A percentile compares a stretch with the other conserved stretches of the same genome.
phyloP scores from a whole-genome alignment of 1,139 yeast genomes.

The Debaryomyces fabryi region DNA sequence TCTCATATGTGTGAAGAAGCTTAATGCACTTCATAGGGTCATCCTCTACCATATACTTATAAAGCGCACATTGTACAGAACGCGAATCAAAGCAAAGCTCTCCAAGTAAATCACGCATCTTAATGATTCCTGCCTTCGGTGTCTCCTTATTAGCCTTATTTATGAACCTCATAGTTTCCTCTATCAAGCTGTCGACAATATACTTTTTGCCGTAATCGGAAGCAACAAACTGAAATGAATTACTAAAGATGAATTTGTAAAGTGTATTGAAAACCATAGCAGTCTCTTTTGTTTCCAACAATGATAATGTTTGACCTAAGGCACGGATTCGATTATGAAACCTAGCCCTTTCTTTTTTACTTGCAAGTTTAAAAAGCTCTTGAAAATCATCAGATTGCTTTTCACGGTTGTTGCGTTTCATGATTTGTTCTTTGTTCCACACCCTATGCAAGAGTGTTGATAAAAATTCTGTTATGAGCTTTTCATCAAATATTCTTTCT shows the following conservation, averaged over 20 bases:
- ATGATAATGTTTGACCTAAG: slow-evolving; percentile 34
- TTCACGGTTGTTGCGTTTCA: slow-evolving; percentile 1
- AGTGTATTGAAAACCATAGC: slow-evolving; percentile 21
- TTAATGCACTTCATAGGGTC: slow-evolving; percentile 27
- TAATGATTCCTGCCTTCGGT: slow-evolving; percentile 15
- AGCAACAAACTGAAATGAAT: slow-evolving; percentile 18
- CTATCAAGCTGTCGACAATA: slow-evolving; percentile 21
- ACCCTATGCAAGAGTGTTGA: slow-evolving; percentile 14
- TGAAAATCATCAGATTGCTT: slow-evolving; percentile 21
- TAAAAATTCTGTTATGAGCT: slow-evolving; percentile 17
- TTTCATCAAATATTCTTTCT: slow-evolving; percentile 18
- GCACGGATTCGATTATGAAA: slow-evolving; percentile 33
- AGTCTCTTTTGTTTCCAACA: slow-evolving; percentile 20
- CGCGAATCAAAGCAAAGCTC: slow-evolving; percentile 18
- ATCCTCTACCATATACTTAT: slow-evolving; percentile 27
- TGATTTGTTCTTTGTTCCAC: slow-evolving; percentile 8
- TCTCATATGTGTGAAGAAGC: slow-evolving; percentile 24
- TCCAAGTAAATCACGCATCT: slow-evolving; percentile 22
- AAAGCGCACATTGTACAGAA: slow-evolving; percentile 24
- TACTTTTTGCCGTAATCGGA: slow-evolving; percentile 23
- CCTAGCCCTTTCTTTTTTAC: slow-evolving; percentile 19
- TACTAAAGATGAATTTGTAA: slow-evolving; percentile 13
- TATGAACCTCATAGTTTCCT: slow-evolving; percentile 26
- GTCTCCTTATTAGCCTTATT: slow-evolving; percentile 13
- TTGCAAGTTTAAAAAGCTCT: slow-evolving; percentile 15